Percentiles rank a stretch among this genome's conserved stretches.
Evolutionary conservation across 2,329 filamentous ascomycete genomes (phyloP).

Genomic region (Xylariaceae sp.): DNA sequence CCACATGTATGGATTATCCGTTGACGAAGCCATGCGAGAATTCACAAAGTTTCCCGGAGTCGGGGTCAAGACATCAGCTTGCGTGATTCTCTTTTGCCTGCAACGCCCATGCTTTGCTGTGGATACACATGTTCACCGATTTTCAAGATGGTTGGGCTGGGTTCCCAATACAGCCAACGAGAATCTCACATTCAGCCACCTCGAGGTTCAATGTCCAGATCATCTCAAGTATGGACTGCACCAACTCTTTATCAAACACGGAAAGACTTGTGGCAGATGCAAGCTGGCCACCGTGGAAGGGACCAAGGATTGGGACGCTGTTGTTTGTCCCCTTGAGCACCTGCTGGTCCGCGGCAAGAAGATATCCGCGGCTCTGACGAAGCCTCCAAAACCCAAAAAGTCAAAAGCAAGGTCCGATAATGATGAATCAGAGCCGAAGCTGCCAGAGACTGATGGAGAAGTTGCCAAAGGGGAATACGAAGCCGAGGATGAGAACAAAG

Average conservation of each 20-base stretch:
- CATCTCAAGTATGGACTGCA: slow-evolving; percentile 52
- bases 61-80: slow-evolving; percentile 53
- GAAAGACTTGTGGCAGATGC: slow-evolving; percentile 45
- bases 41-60: slow-evolving; percentile 48
- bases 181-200: slow-evolving; percentile 47
- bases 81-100: slow-evolving; percentile 52
- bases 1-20: slow-evolving; percentile 41
- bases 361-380: slow-evolving; percentile 13
- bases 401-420: slow-evolving; percentile 4
- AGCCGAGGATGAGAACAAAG: not conserved
- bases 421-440: slow-evolving; percentile 2
- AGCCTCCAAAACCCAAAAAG: slow-evolving; percentile 6
- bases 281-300: slow-evolving; percentile 49
- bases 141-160: slow-evolving; percentile 51
- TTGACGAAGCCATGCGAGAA: slow-evolving; percentile 46
- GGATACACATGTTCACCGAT: slow-evolving; percentile 51
- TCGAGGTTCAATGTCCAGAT: slow-evolving; percentile 47
- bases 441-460: slow-evolving; percentile 9
- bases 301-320: slow-evolving; percentile 57
- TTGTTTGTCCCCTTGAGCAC: slow-evolving; percentile 39
- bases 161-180: slow-evolving; percentile 45
- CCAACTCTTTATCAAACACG: slow-evolving; percentile 50
- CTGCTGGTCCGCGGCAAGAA: slow-evolving; percentile 33
- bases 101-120: slow-evolving; percentile 51
- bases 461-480: slow-evolving; percentile 2